Evolutionary conservation across 495 filamentous ascomycete genomes (phyloP), one percentile per base, ranked within the genome.

Genomic region (Penicillium silybi): DNA sequence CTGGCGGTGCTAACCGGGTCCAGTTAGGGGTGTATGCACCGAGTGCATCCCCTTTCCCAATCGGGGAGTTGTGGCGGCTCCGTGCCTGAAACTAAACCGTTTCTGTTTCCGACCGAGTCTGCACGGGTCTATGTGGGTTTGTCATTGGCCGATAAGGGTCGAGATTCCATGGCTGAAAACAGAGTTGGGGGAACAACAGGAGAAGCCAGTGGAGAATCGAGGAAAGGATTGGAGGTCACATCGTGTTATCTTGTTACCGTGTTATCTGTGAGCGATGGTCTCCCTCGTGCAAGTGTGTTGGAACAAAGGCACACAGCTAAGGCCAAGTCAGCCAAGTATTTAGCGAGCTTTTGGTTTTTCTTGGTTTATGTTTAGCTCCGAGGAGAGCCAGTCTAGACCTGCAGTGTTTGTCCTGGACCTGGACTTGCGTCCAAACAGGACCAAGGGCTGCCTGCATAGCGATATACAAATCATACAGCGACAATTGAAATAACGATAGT

Each of bases 1-100:
- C 44, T 25, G 7, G 7, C 29, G 18, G 19, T 23, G 19, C 56
- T 54, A 57, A 47, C 50, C 41, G 5, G 35, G 38, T 27, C 35
- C 4, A 17, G 55, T 43, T 57, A 54, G 29, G 3, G 29, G 11
- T 13, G 50, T n/a, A 2, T 6, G n/a, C 13, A 43, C 29, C 50
- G 18, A 20, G 43, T 41, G 2, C 11, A 11, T n/a, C 43, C 50
- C 20, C 44, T 48, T 42, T 34, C 20, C 51, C 45, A 11, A 7
- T 38, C 44, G 15, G 3, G 44, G 58, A 8, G 40, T 22, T 20
- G 10, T 38, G 55, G 40, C 48, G 52, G 54, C 35, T 52, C 55
- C 47, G 58, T 62, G 52, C 61, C 44, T 58, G 52, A 39, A 1
- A 1, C 54, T 59, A 52, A 46, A 22, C 54, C 18, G 0, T 0